Conservation (phyloP, 225 moss, liverwort and hornwort genomes). For the Straminergon stramineum region DNA sequence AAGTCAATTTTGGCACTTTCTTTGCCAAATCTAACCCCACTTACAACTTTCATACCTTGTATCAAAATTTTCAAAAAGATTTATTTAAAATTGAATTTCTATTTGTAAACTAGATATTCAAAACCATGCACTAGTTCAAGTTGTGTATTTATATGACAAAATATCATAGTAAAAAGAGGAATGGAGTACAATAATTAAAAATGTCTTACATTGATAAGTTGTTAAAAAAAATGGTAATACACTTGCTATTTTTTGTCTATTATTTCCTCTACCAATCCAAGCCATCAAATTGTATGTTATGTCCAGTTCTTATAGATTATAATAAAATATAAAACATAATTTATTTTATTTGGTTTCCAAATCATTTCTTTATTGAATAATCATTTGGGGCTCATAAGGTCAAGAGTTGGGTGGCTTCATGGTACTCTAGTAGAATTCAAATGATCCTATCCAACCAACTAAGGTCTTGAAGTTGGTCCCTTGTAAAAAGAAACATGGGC, state of each 20-base stretch:
- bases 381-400: neutral
- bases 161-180: neutral
- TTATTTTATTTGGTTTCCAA: rapidly evolving
- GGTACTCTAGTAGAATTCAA: neutral
- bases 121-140: too few relatives aligned
- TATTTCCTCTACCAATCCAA: neutral
- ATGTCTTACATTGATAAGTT: rapidly evolving
- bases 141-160: too few relatives aligned
- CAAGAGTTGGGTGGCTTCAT: neutral
- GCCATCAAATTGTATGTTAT: neutral
- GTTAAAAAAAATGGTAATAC: neutral
- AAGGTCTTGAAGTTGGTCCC: too few relatives aligned
- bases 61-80: neutral
- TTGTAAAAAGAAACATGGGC: rapidly evolving
- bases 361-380: neutral
- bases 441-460: neutral
- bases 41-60: neutral
- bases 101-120: neutral
- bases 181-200: neutral
- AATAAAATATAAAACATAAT: neutral
- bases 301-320: neutral
- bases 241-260: neutral
- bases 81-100: neutral
- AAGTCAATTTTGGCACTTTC: neutral
- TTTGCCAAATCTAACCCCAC: rapidly evolving